A percentile compares a stretch with the other conserved stretches of the same genome.
phyloP scores from a whole-genome alignment of 768 basidiomycete species.

The Tulasnella sp. region DNA sequence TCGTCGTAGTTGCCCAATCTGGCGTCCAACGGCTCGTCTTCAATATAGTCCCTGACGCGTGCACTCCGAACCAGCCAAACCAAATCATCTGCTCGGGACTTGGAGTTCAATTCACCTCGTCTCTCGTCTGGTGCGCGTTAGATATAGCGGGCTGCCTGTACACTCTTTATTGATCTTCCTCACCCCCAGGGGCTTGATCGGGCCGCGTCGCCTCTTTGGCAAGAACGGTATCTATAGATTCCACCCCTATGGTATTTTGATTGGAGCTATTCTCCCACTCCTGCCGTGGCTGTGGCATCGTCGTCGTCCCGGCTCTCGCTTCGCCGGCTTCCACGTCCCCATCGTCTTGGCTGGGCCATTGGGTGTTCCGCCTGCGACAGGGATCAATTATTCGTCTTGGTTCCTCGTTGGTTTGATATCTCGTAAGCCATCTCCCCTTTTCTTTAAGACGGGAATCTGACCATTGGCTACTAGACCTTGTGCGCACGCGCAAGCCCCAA shows the following conservation, averaged over 20 bases:
- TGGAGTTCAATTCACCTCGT: slow-evolving; percentile 29
- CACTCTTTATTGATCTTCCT: slow-evolving; percentile 10
- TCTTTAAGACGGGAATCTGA: neutral
- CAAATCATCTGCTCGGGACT: slow-evolving; percentile 30
- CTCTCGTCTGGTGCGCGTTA: slow-evolving; percentile 30
- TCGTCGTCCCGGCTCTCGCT: slow-evolving; percentile 23
- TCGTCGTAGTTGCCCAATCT: slow-evolving; percentile 29
- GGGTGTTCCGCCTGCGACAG: slow-evolving; percentile 33
- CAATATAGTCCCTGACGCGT: slow-evolving; percentile 29
- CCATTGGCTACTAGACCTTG: slow-evolving; percentile 18
- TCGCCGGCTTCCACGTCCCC: slow-evolving; percentile 29
- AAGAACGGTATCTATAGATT: slow-evolving; percentile 28
- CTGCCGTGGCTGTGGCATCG: slow-evolving; percentile 30
- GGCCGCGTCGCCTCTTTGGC: slow-evolving; percentile 33
- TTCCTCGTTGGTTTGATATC: slow-evolving; percentile 34
- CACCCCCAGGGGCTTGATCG: slow-evolving; percentile 32
- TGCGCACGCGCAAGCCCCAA: slow-evolving; percentile 31
- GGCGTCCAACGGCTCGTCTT: slow-evolving; percentile 31
- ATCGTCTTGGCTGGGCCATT: slow-evolving; percentile 30
- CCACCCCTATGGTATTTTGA: slow-evolving; percentile 29
- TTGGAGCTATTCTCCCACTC: slow-evolving; percentile 33
- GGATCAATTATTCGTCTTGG: slow-evolving; percentile 36
- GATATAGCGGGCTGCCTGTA: neutral
- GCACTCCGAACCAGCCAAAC: slow-evolving; percentile 23
- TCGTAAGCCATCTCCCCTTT: slow-evolving; percentile 22